Percentiles rank a stretch among this genome's conserved stretches.
Conservation (phyloP, 2,329 filamentous ascomycete genomes). For the Meredithiella fracta region DNA sequence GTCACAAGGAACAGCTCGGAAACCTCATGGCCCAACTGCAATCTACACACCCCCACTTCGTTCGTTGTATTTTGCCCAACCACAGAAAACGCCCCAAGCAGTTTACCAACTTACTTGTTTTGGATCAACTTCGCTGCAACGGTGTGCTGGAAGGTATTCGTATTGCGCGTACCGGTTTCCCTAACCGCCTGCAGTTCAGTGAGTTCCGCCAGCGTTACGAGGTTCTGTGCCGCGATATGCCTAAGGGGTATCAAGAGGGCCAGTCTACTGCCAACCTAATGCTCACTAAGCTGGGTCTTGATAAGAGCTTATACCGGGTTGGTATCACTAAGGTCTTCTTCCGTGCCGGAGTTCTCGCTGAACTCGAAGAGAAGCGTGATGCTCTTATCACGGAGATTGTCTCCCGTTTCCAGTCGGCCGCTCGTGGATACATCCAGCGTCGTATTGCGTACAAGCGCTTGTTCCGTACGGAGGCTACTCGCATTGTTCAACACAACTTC, state of each 20-base stretch:
- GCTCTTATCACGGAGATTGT: conserved; percentile 87
- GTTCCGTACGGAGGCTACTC: conserved; percentile 84
- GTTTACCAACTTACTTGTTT: conserved; percentile 76
- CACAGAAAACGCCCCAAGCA: conserved; percentile 95
- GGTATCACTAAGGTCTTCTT: conserved; percentile 97
- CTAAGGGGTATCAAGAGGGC: conserved; percentile 79
- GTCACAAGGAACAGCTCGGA: conserved; percentile 97
- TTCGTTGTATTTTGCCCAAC: conserved; percentile 92
- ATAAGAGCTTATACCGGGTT: conserved; percentile 75
- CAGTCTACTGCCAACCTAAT: conserved; percentile 74
- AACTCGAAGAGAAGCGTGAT: conserved; percentile 91
- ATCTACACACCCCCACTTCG: conserved; percentile 94
- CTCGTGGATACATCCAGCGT: conserved; percentile 76
- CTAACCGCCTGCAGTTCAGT: conserved; percentile 77
- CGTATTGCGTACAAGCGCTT: conserved; percentile 82
- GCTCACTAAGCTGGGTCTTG: conserved; percentile 73
- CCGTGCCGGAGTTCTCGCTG: conserved; percentile 83
- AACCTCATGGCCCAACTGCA: conserved; percentile 87
- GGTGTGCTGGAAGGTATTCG: conserved; percentile 98
- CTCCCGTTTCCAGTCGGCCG: conserved; percentile 78
- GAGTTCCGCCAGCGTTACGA: conserved; percentile 95
- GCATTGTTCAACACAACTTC: conserved; percentile 90
- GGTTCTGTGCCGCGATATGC: conserved; percentile 76
- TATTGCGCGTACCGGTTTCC: conserved; percentile 92
- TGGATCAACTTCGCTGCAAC: conserved; percentile 95